Percentiles rank a stretch among this genome's conserved stretches.
Evolutionary conservation across 495 filamentous ascomycete species (phyloP).

Genomic region (Lophiostoma macrostomum): DNA sequence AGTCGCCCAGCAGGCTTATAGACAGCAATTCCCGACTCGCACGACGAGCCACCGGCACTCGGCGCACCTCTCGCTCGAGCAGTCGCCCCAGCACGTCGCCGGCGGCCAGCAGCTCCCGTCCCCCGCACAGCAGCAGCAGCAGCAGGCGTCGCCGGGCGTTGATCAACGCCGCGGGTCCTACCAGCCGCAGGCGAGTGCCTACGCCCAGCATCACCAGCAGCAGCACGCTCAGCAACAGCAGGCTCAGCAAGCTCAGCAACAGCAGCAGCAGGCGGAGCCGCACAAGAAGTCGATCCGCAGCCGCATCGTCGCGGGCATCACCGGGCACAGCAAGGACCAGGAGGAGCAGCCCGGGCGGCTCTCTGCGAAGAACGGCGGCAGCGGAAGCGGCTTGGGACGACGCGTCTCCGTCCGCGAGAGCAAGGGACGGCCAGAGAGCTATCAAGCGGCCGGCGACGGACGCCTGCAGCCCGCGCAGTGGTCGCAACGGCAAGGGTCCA

Average conservation of each 20-base stretch:
- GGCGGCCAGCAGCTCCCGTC: constrained; percentile 2
- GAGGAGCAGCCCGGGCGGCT: constrained; percentile 6
- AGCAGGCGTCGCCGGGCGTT: constrained; percentile 14
- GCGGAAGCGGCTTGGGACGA: constrained; percentile 24
- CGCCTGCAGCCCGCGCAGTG: constrained; percentile 22
- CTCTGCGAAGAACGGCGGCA: constrained; percentile 25
- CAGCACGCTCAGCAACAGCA: no score
- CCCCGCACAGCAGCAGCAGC: background rate
- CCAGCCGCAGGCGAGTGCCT: constrained; percentile 15
- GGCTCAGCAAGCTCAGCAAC: no score
- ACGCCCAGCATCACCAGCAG: constrained; percentile 13
- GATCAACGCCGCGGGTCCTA: constrained; percentile 30
- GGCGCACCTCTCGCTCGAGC: constrained; percentile 30
- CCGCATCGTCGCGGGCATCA: constrained; percentile 13
- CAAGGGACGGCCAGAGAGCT: constrained; percentile 8
- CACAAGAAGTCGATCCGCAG: constrained; percentile 26
- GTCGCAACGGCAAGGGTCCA: constrained; percentile 26
- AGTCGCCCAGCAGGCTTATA: constrained; percentile 19
- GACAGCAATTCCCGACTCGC: constrained; percentile 26
- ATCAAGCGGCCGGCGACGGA: background rate
- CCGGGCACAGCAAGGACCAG: constrained; percentile 14
- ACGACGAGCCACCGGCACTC: constrained; percentile 30
- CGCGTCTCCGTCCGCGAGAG: constrained; percentile 28
- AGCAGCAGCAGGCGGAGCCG: no score
- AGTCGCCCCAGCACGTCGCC: constrained; percentile 1